Evolutionary conservation across 176 grass and related monocot species (phyloP).

Genomic region (Musa troglodytarum): DNA sequence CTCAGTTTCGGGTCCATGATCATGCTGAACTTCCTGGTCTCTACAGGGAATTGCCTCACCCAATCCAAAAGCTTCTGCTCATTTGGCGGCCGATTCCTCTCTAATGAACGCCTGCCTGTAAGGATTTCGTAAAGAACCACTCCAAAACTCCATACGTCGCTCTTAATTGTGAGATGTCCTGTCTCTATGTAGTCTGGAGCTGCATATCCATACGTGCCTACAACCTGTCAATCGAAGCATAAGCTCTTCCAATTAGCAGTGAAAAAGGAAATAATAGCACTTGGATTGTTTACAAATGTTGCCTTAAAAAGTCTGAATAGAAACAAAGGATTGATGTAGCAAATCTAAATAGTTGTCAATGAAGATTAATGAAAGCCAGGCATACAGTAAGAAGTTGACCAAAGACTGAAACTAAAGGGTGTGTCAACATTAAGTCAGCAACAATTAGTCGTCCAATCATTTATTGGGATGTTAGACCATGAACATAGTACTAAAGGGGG

Average conservation of each 20-base stretch:
- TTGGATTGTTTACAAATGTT: too few species aligned
- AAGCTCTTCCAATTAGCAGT: too few species aligned
- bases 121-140: conserved; percentile 92
- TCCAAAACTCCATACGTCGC: conserved; percentile 91
- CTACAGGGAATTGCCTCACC: conserved; percentile 62
- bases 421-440: background rate
- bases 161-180: conserved; percentile 72
- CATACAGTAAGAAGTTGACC: background rate
- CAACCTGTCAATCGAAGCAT: conserved; percentile 30
- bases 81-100: conserved; percentile 45
- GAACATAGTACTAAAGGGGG: too few species aligned
- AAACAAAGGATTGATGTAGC: too few species aligned
- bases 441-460: background rate
- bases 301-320: too few species aligned
- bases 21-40: conserved; percentile 70
- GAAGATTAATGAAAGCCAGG: too few species aligned
- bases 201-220: conserved; percentile 87
- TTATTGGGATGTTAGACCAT: too few species aligned
- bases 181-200: conserved; percentile 87
- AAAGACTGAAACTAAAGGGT: background rate
- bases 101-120: conserved; percentile 65
- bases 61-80: conserved; percentile 89
- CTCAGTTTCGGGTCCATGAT: conserved; percentile 81
- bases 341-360: too few species aligned
- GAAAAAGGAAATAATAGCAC: too few species aligned